phyloP scores from a whole-genome alignment of 78 protist genomes.

The Dictyostelium firmibasis region DNA sequence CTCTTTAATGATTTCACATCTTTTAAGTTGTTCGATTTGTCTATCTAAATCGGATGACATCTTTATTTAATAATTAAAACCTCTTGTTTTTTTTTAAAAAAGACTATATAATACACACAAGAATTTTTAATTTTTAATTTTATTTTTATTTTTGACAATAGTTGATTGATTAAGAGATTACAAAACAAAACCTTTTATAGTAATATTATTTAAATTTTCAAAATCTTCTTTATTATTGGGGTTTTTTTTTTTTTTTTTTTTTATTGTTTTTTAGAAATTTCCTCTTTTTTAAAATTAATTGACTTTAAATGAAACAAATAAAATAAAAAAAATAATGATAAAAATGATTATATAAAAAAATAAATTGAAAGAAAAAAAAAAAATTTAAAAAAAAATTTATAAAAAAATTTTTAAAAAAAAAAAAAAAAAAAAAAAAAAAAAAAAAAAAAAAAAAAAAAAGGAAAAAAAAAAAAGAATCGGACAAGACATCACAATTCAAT shows the following conservation, averaged over 20 bases:
- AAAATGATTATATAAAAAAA: background rate
- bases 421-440: too few species aligned
- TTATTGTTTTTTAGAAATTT: too few species aligned
- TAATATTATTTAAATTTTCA: background rate
- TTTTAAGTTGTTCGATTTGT: conserved; percentile 93
- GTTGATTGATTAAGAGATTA: background rate
- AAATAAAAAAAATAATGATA: too few species aligned
- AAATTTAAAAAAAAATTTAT: background rate
- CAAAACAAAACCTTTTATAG: conserved; percentile 2
- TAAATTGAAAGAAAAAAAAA: background rate
- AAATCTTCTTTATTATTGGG: background rate
- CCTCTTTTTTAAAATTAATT: too few species aligned
- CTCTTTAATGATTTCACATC: conserved; percentile 96
- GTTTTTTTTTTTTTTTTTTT: too few species aligned
- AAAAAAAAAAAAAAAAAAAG: too few species aligned
- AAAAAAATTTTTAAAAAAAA: too few species aligned
- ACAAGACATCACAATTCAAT: too few species aligned
- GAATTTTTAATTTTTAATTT: background rate
- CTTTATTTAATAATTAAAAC: background rate
- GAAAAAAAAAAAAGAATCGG: too few species aligned
- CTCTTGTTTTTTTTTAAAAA: background rate
- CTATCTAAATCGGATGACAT: conserved; percentile 89
- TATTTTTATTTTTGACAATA: too few species aligned
- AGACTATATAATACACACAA: background rate
- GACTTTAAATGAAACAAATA: background rate